A percentile compares a stretch with the other conserved stretches of the same genome.
Conservation (phyloP, 257 asterid genomes). For the Cruciata laevipes region DNA sequence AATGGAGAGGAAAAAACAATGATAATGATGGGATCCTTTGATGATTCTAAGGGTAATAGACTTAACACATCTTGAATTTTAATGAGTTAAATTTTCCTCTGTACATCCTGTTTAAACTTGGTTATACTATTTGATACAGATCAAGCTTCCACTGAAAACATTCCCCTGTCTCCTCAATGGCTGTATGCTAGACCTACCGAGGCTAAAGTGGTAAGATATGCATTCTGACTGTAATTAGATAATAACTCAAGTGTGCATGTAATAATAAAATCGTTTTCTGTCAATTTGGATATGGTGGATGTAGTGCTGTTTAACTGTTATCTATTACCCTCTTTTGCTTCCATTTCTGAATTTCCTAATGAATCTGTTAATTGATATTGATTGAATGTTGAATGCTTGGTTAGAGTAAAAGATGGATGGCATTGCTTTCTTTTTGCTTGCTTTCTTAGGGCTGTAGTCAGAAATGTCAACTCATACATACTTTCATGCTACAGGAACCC, state of each 20-base stretch:
- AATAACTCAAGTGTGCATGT: too few species aligned
- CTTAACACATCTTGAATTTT: conserved; percentile 11
- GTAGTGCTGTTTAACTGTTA: too few species aligned
- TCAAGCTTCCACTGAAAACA: conserved; percentile 66
- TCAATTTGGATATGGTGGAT: too few species aligned
- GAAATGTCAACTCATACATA: background rate
- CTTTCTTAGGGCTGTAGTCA: background rate
- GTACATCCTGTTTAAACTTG: too few species aligned
- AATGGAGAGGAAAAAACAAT: conserved; percentile 65
- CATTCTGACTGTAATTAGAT: background rate
- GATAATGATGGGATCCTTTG: conserved; percentile 46
- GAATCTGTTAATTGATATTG: background rate
- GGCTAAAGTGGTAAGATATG: conserved; percentile 50
- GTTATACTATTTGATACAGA: conserved; percentile 34
- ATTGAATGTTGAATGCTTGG: background rate
- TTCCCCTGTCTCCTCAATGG: conserved; percentile 98
- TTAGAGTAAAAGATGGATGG: background rate
- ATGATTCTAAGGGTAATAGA: conserved; percentile 66
- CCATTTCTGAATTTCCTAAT: background rate
- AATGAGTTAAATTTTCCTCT: background rate
- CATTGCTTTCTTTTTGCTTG: background rate
- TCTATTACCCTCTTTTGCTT: too few species aligned
- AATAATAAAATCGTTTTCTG: too few species aligned
- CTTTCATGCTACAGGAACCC: conserved; percentile 40
- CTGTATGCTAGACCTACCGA: conserved; percentile 80